Percentiles rank a stretch among this genome's conserved stretches.
phyloP scores from a whole-genome alignment of 108 stramenopile genomes.

The Mediolabrus comicus region DNA sequence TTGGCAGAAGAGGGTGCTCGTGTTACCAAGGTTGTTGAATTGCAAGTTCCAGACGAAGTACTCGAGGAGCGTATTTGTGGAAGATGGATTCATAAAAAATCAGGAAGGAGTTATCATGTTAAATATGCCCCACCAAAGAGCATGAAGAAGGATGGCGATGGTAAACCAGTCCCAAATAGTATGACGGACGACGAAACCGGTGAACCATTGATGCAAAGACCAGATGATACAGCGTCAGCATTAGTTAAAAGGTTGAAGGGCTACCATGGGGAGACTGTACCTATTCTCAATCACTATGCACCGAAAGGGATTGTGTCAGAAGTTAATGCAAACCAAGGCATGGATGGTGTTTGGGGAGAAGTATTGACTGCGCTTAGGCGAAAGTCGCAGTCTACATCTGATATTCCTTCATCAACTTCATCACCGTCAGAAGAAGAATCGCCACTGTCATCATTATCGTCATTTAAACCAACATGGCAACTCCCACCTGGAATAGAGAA shows the following conservation, averaged over 20 bases:
- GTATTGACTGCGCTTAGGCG: constrained; percentile 68
- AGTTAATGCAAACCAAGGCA: constrained; percentile 93
- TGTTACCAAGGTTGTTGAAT: constrained; percentile 92
- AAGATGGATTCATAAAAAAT: constrained; percentile 92
- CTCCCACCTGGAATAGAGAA: constrained; percentile 42
- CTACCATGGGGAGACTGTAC: constrained; percentile 96
- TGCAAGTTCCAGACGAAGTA: constrained; percentile 93
- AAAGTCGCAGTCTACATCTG: neutral
- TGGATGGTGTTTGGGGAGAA: constrained; percentile 88
- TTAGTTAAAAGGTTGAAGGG: constrained; percentile 87
- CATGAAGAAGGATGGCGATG: constrained; percentile 63
- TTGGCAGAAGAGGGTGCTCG: constrained; percentile 85
- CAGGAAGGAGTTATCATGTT: constrained; percentile 96
- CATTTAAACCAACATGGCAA: constrained; percentile 46
- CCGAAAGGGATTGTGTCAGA: constrained; percentile 76
- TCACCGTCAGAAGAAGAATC: constrained; percentile 11
- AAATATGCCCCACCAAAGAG: constrained; percentile 94
- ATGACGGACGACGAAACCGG: constrained; percentile 95
- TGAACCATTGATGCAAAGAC: constrained; percentile 93
- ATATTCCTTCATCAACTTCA: neutral
- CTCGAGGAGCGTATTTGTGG: constrained; percentile 97
- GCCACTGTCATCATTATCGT: constrained; percentile 6
- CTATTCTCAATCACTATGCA: constrained; percentile 94
- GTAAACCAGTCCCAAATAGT: constrained; percentile 68
- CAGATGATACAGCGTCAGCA: constrained; percentile 94